These are phyloP conservation scores for Neonectria hederae DNA, from an alignment of 2,329 filamentous ascomycete species.

Conservation along the genomic window DNA sequence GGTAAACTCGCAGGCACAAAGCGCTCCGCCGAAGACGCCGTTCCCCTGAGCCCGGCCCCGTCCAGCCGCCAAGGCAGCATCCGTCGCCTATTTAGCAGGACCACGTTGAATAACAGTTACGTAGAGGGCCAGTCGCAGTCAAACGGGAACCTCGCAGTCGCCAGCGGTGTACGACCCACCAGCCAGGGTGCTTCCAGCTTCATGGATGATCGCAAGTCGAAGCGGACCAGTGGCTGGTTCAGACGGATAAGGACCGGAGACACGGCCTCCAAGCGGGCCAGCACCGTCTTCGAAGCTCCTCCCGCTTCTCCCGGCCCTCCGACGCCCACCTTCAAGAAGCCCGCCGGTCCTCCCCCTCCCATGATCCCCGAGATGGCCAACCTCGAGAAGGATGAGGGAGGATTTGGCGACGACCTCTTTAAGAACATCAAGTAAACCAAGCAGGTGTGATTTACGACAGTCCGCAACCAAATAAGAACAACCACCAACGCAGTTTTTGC, in stretches of 20 bases:
- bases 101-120: slow-evolving; percentile 63
- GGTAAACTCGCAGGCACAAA: slow-evolving; percentile 59
- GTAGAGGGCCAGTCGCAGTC: slow-evolving; percentile 58
- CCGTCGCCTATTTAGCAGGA: slow-evolving; percentile 66
- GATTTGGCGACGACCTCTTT: slow-evolving; percentile 64
- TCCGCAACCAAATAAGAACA: slow-evolving; percentile 10
- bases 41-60: slow-evolving; percentile 61
- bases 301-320: slow-evolving; percentile 20
- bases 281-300: slow-evolving; percentile 53
- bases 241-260: slow-evolving; percentile 58
- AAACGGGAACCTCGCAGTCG: slow-evolving; percentile 48
- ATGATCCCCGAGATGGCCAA: slow-evolving; percentile 68
- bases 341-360: slow-evolving; percentile 63
- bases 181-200: slow-evolving; percentile 62
- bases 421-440: slow-evolving; percentile 64
- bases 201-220: slow-evolving; percentile 63
- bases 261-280: slow-evolving; percentile 50
- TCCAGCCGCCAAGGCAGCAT: slow-evolving; percentile 65
- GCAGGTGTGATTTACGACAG: slow-evolving; percentile 12
- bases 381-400: slow-evolving; percentile 59
- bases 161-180: slow-evolving; percentile 53
- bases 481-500: slow-evolving; percentile 31
- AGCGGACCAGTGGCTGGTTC: slow-evolving; percentile 68
- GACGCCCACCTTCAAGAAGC: slow-evolving; percentile 46
- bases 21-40: slow-evolving; percentile 61